Evolutionary conservation across 345 rosid species (phyloP).

Genomic region (Excoecaria agallocha): DNA sequence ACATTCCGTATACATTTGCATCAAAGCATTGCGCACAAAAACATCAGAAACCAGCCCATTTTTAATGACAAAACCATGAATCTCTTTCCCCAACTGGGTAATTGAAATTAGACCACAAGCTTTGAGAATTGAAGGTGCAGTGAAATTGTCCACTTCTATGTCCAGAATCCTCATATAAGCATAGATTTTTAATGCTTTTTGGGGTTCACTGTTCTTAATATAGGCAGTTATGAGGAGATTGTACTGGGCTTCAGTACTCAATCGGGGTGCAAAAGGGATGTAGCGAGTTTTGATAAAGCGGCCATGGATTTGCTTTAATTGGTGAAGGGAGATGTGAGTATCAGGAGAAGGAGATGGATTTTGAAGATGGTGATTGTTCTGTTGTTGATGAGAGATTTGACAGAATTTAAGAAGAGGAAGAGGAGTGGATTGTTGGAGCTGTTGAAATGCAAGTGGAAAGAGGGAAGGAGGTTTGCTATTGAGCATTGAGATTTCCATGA

Average conservation of each 20-base stretch:
- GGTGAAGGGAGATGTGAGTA: conserved; percentile 19
- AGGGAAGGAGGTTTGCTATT: background rate
- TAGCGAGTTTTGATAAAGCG: conserved; percentile 30
- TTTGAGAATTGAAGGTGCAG: conserved; percentile 42
- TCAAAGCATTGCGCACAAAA: conserved; percentile 49
- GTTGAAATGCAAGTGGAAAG: background rate
- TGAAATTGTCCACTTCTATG: conserved; percentile 35
- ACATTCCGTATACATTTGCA: conserved; percentile 43
- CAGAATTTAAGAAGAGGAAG: conserved; percentile 10
- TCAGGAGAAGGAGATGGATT: background rate
- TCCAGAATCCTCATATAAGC: conserved; percentile 28
- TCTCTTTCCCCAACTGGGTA: conserved; percentile 37
- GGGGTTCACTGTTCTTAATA: conserved; percentile 31
- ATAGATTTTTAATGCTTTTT: conserved; percentile 29
- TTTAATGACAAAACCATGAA: conserved; percentile 42
- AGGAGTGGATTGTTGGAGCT: background rate
- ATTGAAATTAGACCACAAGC: conserved; percentile 37
- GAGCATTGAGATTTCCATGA: conserved; percentile 3
- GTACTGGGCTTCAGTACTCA: conserved; percentile 22
- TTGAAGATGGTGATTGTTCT: background rate
- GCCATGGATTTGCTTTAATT: conserved; percentile 36
- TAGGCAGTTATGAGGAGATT: conserved; percentile 36
- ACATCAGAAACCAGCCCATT: conserved; percentile 37
- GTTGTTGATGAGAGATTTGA: conserved; percentile 8
- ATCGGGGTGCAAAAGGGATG: conserved; percentile 11